phyloP scores from a whole-genome alignment of 768 basidiomycete species.

The Leccinum olivaceopallidum region DNA sequence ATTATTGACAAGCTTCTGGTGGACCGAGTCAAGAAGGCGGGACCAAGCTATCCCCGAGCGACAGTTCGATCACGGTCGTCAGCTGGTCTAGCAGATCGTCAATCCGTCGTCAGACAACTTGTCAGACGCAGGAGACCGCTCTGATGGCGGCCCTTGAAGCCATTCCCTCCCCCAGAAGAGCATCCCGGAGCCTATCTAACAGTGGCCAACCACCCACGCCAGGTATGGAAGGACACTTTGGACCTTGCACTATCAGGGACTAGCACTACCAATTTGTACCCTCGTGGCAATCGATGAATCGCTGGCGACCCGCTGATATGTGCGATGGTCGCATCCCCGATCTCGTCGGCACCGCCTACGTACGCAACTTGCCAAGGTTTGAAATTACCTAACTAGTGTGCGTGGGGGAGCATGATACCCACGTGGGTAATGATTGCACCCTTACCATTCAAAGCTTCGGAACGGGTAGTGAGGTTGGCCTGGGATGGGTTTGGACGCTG shows the following conservation, averaged over 20 bases:
- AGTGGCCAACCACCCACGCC: constrained; percentile 4
- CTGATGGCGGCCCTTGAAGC: neutral
- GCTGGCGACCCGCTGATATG: constrained; percentile 14
- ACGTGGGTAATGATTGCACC: constrained; percentile 9
- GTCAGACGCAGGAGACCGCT: neutral
- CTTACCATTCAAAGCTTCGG: neutral
- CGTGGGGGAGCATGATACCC: neutral
- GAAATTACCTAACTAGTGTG: constrained; percentile 6
- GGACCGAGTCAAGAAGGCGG: neutral
- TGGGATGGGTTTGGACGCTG: neutral
- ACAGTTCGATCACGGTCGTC: constrained; percentile 10
- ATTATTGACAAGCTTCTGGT: constrained; percentile 4
- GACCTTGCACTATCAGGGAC: constrained; percentile 18
- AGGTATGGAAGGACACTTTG: constrained; percentile 6
- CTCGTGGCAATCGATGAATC: constrained; percentile 26
- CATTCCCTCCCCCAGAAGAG: neutral
- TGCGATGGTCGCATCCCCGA: constrained; percentile 25
- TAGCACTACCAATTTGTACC: constrained; percentile 1
- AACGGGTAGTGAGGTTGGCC: neutral
- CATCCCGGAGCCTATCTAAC: constrained; percentile 10
- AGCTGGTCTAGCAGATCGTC: constrained; percentile 1
- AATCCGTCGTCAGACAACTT: constrained; percentile 7
- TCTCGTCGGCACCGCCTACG: constrained; percentile 11
- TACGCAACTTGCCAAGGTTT: neutral
- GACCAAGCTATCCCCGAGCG: constrained; percentile 7